Percentiles rank a stretch among this genome's conserved stretches.
phyloP scores from a whole-genome alignment of 805 yeast species.

The Barnettozyma sp. region DNA sequence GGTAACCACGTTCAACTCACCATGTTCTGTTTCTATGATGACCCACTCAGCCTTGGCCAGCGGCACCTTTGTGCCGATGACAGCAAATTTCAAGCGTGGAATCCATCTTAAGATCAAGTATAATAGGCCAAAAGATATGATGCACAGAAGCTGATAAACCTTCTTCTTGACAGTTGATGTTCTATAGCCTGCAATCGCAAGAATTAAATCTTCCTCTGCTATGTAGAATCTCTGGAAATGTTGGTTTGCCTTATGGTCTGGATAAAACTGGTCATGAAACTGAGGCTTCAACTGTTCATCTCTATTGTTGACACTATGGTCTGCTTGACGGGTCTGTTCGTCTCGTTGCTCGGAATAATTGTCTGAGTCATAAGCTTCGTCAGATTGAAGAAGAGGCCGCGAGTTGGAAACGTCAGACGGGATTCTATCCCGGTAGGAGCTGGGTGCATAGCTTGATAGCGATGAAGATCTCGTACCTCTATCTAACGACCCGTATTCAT shows the following conservation, averaged over 20 bases:
- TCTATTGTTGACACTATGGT: constrained; percentile 14
- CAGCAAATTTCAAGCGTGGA: constrained; percentile 62
- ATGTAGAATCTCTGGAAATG: constrained; percentile 78
- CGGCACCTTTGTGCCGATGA: constrained; percentile 60
- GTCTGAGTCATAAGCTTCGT: constrained; percentile 27
- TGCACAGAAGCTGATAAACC: constrained; percentile 48
- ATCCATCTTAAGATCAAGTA: constrained; percentile 79
- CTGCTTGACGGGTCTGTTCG: constrained; percentile 16
- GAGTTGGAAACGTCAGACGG: constrained; percentile 30
- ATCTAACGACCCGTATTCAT: constrained; percentile 19
- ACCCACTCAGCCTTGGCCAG: constrained; percentile 88
- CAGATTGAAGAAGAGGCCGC: constrained; percentile 24
- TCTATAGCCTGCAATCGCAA: constrained; percentile 88
- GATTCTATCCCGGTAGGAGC: constrained; percentile 31
- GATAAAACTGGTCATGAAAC: constrained; percentile 39
- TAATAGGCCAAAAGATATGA: constrained; percentile 60
- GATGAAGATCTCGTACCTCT: constrained; percentile 19
- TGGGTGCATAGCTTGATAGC: constrained; percentile 31
- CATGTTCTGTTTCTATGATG: constrained; percentile 89
- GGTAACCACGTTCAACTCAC: constrained; percentile 60
- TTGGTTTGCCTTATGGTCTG: constrained; percentile 36
- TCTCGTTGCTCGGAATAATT: constrained; percentile 27
- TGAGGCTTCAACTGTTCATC: constrained; percentile 24
- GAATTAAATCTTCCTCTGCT: constrained; percentile 91
- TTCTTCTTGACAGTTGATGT: constrained; percentile 41